These are phyloP conservation scores for Herpetomonas tarakana DNA, from an alignment of 208 protist genomes.

Conservation along the genomic window DNA sequence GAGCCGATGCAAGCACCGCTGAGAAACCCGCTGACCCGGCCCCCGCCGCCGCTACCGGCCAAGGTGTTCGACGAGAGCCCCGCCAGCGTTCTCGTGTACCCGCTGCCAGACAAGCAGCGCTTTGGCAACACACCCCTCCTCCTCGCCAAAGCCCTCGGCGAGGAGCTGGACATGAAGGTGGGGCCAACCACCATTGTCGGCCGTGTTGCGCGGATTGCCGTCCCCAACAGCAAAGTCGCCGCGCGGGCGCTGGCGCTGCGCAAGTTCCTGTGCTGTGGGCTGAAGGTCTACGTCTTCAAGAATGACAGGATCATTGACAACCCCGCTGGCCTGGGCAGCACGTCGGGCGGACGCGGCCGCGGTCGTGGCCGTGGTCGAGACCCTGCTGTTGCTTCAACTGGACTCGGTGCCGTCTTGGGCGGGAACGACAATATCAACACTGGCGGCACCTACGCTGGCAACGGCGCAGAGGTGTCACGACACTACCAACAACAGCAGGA, in stretches of 20 bases:
- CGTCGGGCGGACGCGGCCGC: background rate
- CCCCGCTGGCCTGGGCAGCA: conserved; percentile 14
- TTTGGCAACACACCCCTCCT: conserved; percentile 64
- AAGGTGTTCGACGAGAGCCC: conserved; percentile 59
- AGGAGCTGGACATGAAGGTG: conserved; percentile 76
- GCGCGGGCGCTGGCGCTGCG: conserved; percentile 72
- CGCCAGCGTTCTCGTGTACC: conserved; percentile 82
- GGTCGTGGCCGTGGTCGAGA: no score
- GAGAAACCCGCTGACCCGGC: conserved; percentile 47
- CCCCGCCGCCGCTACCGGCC: conserved; percentile 74
- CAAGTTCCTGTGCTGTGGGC: conserved; percentile 71
- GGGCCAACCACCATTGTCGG: conserved; percentile 84
- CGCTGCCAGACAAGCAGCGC: conserved; percentile 53
- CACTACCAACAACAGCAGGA: no score
- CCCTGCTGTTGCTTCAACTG: no score
- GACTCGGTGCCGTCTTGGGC: background rate
- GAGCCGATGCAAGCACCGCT: no score
- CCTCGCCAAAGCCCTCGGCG: conserved; percentile 76
- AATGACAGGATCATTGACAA: conserved; percentile 90
- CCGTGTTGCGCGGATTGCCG: conserved; percentile 70
- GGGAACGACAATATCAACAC: background rate
- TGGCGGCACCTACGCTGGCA: background rate
- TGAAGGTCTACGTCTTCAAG: conserved; percentile 79
- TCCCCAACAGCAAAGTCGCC: conserved; percentile 84
- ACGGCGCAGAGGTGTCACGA: no score